Conservation (phyloP, 345 rosid species). For the Dovyalis caffra region DNA sequence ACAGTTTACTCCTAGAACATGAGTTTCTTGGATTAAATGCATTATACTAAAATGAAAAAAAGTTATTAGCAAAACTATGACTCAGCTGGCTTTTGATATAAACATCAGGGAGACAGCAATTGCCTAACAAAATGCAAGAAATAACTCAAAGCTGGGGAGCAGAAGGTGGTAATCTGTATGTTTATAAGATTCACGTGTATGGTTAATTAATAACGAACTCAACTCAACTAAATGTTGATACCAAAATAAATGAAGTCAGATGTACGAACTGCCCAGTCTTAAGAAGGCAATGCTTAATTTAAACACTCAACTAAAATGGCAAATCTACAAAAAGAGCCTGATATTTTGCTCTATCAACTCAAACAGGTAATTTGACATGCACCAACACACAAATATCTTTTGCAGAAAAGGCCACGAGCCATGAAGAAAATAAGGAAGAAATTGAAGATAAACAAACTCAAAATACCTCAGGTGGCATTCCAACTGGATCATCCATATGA, state of each 20-base stretch:
- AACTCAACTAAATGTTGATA: background rate
- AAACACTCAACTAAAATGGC: background rate
- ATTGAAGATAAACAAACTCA: slow-evolving; percentile 10
- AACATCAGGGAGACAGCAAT: background rate
- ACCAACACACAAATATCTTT: background rate
- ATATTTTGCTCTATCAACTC: background rate
- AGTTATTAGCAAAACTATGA: background rate
- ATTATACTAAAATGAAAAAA: background rate
- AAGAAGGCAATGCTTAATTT: slow-evolving; percentile 6
- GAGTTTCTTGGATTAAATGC: background rate
- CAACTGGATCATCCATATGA: slow-evolving; percentile 58
- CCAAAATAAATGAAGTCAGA: background rate
- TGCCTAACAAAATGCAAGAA: background rate
- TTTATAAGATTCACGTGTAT: background rate
- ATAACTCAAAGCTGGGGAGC: background rate
- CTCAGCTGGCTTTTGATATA: background rate
- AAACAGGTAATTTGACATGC: background rate
- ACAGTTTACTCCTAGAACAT: background rate
- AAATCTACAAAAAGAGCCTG: background rate
- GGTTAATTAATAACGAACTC: background rate
- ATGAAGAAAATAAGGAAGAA: slow-evolving; percentile 9
- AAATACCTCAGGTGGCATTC: slow-evolving; percentile 93
- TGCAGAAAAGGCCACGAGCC: background rate
- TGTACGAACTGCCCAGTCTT: background rate
- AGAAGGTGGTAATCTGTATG: background rate